A percentile compares a stretch with the other conserved stretches of the same genome.
phyloP scores from a whole-genome alignment of 2,329 filamentous ascomycete species.

The Shiraia sp. region DNA sequence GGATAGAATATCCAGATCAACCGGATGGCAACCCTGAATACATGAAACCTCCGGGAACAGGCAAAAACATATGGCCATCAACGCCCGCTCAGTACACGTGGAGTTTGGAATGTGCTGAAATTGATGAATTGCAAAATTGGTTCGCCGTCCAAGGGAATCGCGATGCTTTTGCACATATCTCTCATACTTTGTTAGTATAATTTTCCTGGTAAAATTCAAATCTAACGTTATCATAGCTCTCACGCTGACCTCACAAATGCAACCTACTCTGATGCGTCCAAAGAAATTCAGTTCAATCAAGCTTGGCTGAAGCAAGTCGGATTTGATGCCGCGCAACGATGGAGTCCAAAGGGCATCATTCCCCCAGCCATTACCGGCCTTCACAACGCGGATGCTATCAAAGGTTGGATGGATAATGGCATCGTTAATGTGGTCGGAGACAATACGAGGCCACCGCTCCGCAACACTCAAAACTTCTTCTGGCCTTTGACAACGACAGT shows the following conservation, averaged over 20 bases:
- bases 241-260: slow-evolving; percentile 64
- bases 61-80: slow-evolving; percentile 44
- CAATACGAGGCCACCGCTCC: slow-evolving; percentile 61
- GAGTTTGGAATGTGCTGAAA: slow-evolving; percentile 53
- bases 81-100: slow-evolving; percentile 53
- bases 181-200: slow-evolving; percentile 59
- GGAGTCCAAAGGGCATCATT: slow-evolving; percentile 60
- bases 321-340: slow-evolving; percentile 52
- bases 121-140: slow-evolving; percentile 59
- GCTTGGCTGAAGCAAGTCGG: slow-evolving; percentile 61
- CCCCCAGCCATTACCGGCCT: slow-evolving; percentile 67
- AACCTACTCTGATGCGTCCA: slow-evolving; percentile 60
- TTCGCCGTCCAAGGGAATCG: slow-evolving; percentile 56
- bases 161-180: slow-evolving; percentile 61
- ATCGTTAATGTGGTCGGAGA: slow-evolving; percentile 65
- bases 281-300: slow-evolving; percentile 64
- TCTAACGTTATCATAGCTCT: slow-evolving; percentile 40
- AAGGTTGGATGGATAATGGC: slow-evolving; percentile 63
- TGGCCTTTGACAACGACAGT: slow-evolving; percentile 61
- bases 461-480: slow-evolving; percentile 57
- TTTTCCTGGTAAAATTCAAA: not conserved
- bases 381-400: slow-evolving; percentile 66
- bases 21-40: slow-evolving; percentile 51
- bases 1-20: slow-evolving; percentile 47
- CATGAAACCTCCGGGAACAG: slow-evolving; percentile 48